These are phyloP conservation scores for Entomortierella parvispora DNA, from an alignment of 192 early-diverging fungal genomes.

Conservation along the genomic window DNA sequence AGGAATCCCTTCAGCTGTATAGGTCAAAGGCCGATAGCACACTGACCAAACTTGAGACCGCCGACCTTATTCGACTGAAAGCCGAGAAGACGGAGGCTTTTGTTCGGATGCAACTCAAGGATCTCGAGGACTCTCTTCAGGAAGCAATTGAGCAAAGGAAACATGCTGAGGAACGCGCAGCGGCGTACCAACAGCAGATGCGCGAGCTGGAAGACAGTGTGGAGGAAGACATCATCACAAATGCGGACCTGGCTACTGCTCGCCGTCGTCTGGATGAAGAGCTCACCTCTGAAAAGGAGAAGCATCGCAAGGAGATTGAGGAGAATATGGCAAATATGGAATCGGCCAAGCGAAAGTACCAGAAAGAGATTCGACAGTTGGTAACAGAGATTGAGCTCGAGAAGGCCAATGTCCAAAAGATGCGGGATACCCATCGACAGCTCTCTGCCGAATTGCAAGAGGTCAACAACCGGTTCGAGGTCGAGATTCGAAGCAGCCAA, in stretches of 20 bases:
- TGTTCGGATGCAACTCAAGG: slow-evolving; percentile 70
- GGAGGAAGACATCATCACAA: slow-evolving; percentile 77
- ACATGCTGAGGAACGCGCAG: slow-evolving; percentile 70
- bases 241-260: slow-evolving; percentile 74
- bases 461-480: slow-evolving; percentile 69
- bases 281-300: slow-evolving; percentile 71
- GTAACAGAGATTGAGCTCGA: slow-evolving; percentile 84
- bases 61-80: slow-evolving; percentile 74
- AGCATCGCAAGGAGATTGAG: slow-evolving; percentile 79
- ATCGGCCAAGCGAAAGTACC: slow-evolving; percentile 82
- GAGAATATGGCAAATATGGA: slow-evolving; percentile 79
- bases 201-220: slow-evolving; percentile 78
- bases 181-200: slow-evolving; percentile 73
- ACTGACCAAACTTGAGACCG: slow-evolving; percentile 67
- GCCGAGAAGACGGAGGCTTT: slow-evolving; percentile 80
- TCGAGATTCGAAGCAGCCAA: slow-evolving; percentile 71
- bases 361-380: slow-evolving; percentile 85
- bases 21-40: slow-evolving; percentile 65
- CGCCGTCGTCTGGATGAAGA: slow-evolving; percentile 85
- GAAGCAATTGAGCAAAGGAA: slow-evolving; percentile 71
- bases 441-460: slow-evolving; percentile 74
- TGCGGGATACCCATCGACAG: slow-evolving; percentile 77
- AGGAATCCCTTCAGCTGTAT: slow-evolving; percentile 65
- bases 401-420: slow-evolving; percentile 66
- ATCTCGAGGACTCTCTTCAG: slow-evolving; percentile 73